phyloP scores from a whole-genome alignment of 2,329 filamentous ascomycete genomes.

The Dactylellina sp. region DNA sequence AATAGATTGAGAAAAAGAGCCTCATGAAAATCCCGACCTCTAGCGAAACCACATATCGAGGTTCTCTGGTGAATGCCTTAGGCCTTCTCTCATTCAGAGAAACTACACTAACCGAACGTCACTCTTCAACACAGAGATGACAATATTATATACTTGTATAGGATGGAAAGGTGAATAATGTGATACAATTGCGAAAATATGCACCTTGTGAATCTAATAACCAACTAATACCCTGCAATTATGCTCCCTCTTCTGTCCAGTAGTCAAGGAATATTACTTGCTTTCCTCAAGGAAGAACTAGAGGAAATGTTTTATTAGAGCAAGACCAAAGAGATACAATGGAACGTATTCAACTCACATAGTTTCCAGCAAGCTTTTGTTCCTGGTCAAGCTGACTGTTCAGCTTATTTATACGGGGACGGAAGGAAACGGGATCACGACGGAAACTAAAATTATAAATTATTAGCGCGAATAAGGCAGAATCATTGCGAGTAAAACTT shows the following conservation, averaged over 20 bases:
- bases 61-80: too few relatives aligned
- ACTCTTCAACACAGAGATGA: slow-evolving; percentile 1
- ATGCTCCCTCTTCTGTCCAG: slow-evolving; percentile 9
- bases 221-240: slow-evolving; percentile 35
- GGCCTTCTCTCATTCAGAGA: neutral
- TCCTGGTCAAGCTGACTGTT: slow-evolving; percentile 97
- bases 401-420: slow-evolving; percentile 97
- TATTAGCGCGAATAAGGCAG: slow-evolving; percentile 11
- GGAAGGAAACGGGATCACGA: slow-evolving; percentile 93
- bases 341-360: slow-evolving; percentile 70
- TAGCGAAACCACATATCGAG: neutral
- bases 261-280: slow-evolving; percentile 64
- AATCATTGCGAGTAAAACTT: slow-evolving; percentile 3
- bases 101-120: neutral
- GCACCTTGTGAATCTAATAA: slow-evolving; percentile 36
- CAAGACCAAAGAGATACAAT: slow-evolving; percentile 21
- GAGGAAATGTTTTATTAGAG: slow-evolving; percentile 28
- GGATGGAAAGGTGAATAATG: slow-evolving; percentile 17
- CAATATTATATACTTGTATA: slow-evolving; percentile 1
- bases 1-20: neutral
- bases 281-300: slow-evolving; percentile 96
- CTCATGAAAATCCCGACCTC: too few relatives aligned
- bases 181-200: slow-evolving; percentile 26
- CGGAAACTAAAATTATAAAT: slow-evolving; percentile 73
- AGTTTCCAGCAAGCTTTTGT: slow-evolving; percentile 93